These are phyloP conservation scores for Gaeumannomyces tritici DNA, from an alignment of 2,329 filamentous ascomycete species.

Conservation along the genomic window DNA sequence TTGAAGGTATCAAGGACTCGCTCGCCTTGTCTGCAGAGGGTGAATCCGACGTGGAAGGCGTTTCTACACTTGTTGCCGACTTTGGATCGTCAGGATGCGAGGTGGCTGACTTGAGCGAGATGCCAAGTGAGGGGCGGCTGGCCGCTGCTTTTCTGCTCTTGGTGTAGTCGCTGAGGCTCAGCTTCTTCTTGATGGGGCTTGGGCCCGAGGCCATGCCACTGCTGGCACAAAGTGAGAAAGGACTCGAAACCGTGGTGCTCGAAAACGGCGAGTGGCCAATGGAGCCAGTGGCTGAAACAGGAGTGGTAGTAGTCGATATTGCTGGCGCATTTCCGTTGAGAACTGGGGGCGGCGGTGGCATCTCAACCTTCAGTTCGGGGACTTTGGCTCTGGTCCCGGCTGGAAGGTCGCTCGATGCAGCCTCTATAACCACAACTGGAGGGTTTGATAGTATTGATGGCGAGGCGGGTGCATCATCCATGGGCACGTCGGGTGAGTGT, in stretches of 20 bases:
- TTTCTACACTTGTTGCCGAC: constrained; percentile 16
- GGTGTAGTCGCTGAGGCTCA: constrained; percentile 57
- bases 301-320: constrained; percentile 29
- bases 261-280: constrained; percentile 41
- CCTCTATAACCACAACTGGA: neutral
- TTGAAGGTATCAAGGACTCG: neutral
- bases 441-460: neutral
- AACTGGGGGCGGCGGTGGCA: constrained; percentile 46
- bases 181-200: constrained; percentile 57
- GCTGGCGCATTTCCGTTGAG: constrained; percentile 24
- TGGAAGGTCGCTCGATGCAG: neutral
- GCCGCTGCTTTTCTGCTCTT: constrained; percentile 46
- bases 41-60: constrained; percentile 4
- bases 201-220: constrained; percentile 38
- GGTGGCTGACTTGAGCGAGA: constrained; percentile 25
- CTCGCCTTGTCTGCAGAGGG: constrained; percentile 8
- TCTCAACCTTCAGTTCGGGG: constrained; percentile 41
- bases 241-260: constrained; percentile 24
- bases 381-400: constrained; percentile 24
- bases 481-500: constrained; percentile 13
- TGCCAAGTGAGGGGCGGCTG: constrained; percentile 26
- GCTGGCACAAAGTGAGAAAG: constrained; percentile 29
- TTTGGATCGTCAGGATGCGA: constrained; percentile 30
- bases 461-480: constrained; percentile 11
- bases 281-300: constrained; percentile 32